Conservation (phyloP, 805 yeast species). For the Wickerhamomyces silvicola region DNA sequence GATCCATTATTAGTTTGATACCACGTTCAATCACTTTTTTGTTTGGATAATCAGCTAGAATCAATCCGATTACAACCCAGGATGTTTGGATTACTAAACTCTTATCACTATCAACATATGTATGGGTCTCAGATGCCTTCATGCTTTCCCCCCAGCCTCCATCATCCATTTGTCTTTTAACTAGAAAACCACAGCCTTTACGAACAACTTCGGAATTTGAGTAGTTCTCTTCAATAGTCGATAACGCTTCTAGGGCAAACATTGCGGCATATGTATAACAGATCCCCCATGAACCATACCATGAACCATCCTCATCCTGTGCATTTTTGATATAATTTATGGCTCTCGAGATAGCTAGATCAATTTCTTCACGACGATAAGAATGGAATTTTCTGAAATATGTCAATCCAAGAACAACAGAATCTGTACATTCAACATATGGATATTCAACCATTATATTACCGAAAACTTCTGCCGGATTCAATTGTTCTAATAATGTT, state of each 20-base stretch:
- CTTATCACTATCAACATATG: constrained; percentile 57
- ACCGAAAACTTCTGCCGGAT: constrained; percentile 97
- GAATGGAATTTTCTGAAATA: constrained; percentile 62
- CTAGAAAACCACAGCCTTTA: constrained; percentile 81
- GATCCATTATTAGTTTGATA: constrained; percentile 49
- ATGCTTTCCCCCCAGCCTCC: constrained; percentile 99
- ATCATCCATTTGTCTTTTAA: constrained; percentile 66
- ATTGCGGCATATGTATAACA: constrained; percentile 94
- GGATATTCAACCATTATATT: constrained; percentile 99
- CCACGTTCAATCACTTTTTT: constrained; percentile 56
- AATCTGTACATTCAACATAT: constrained; percentile 96
- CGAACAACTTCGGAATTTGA: constrained; percentile 53
- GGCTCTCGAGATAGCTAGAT: constrained; percentile 66
- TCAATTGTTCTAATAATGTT: constrained; percentile 64
- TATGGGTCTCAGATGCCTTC: constrained; percentile 77
- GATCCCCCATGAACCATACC: constrained; percentile 99
- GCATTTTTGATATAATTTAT: constrained; percentile 59
- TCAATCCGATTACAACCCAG: constrained; percentile 82
- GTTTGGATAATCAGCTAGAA: constrained; percentile 78
- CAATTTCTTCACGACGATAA: constrained; percentile 62
- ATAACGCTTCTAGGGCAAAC: constrained; percentile 94
- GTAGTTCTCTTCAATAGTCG: constrained; percentile 61
- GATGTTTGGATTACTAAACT: constrained; percentile 85
- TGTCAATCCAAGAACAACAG: constrained; percentile 82
- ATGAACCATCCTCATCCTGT: constrained; percentile 80